Evolutionary conservation across 495 filamentous ascomycete genomes (phyloP), one percentile per base, ranked within the genome.

Genomic region (Aspergillus incahuasiensis): DNA sequence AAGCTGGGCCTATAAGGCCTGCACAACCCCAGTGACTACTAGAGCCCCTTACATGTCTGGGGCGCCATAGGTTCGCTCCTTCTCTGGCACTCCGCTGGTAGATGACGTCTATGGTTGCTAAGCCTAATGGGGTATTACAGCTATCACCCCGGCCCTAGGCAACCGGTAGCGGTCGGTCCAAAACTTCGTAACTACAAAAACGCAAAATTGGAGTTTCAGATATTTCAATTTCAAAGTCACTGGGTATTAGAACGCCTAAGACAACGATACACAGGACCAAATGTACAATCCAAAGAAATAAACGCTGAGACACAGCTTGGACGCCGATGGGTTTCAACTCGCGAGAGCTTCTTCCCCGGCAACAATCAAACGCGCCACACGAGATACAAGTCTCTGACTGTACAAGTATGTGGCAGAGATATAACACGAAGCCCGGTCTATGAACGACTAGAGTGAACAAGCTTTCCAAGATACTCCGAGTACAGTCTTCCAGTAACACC

Each of bases 291-390:
- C 60, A 65, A 68, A 62, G 42, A 64, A 63, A 65, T 40, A 45
- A 44, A 43, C 64, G 70, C 70, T 74, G 71, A 71, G 72, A 71
- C 64, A 75, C 74, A 75, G 75, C 72, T 76, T 73, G 71, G 68
- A 74, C 68, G 62, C 65, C 66, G 63, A 64, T 62, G 49, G 57
- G 65, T 52, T 53, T 48, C 52, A 1, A 40, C 15, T 18, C 12
- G 4, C n/a, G 12, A 18, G 55, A 53, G 48, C 38, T 7, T 25
- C 21, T 5, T 40, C 48, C 48, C 20, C 48, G 32, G 19, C 48
- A 50, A 28, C 35, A 54, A 55, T 55, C 15, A 60, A 52, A 55
- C 44, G 52, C 62, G 43, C 45, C 40, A 45, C 55, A 46, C 25
- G 46, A 59, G 43, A 62, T 56, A 58, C 52, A 46, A 43, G 56